phyloP scores from a whole-genome alignment of 768 basidiomycete species.

The Rubroboletus pulcherrimus region DNA sequence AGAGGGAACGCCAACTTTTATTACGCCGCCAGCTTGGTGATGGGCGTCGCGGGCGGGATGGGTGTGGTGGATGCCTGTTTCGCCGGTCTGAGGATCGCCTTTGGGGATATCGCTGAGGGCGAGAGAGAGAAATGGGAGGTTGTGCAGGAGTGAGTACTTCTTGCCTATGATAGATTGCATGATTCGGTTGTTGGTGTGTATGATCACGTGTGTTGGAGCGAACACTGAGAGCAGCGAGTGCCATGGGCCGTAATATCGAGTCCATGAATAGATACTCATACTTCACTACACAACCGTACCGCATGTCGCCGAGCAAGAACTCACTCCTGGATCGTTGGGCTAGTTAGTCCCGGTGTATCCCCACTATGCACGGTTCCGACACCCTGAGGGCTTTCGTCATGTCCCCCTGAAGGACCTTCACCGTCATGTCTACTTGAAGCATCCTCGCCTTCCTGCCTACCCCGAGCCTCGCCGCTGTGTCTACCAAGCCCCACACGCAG shows the following conservation, averaged over 20 bases:
- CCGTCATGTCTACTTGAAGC: not conserved
- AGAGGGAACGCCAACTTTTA: slow-evolving; percentile 98
- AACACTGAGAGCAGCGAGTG: not conserved
- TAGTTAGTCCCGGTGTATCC: not conserved
- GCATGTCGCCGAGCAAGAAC: not conserved
- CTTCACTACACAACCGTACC: not conserved
- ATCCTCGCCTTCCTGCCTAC: no score
- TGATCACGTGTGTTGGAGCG: not conserved
- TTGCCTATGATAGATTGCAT: not conserved
- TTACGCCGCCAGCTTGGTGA: slow-evolving; percentile 93
- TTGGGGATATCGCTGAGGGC: slow-evolving; percentile 50
- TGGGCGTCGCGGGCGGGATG: slow-evolving; percentile 84
- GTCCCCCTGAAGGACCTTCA: not conserved
- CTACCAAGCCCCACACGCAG: not conserved
- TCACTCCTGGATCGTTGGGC: not conserved
- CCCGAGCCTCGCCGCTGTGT: no score
- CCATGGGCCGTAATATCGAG: not conserved
- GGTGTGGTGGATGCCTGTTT: slow-evolving; percentile 77
- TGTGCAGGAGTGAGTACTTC: slow-evolving; percentile 21
- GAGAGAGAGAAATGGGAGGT: slow-evolving; percentile 29
- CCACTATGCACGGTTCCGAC: no score
- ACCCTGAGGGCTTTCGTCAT: not conserved
- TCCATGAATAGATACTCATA: not conserved
- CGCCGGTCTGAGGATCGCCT: slow-evolving; percentile 75
- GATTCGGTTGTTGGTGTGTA: no score